These are phyloP conservation scores for Lepidium campestre DNA, from an alignment of 441 rosid species.

Conservation along the genomic window DNA sequence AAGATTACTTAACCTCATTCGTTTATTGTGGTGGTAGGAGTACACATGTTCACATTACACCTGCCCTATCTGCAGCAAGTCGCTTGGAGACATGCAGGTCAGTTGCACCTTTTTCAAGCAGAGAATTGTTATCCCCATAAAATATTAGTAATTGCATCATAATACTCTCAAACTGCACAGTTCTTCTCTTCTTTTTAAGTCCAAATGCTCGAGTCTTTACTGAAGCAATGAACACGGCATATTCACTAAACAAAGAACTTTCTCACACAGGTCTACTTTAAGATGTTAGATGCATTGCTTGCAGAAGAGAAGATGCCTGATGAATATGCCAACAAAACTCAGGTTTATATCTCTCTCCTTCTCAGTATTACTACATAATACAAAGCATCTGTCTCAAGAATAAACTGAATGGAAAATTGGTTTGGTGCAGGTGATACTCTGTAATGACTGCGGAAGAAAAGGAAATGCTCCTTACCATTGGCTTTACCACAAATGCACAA, in stretches of 20 bases:
- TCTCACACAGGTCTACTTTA: slow-evolving; percentile 62
- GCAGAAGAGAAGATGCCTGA: slow-evolving; percentile 76
- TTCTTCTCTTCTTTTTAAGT: not conserved
- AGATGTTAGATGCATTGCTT: slow-evolving; percentile 76
- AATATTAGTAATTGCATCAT: not conserved
- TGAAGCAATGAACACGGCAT: not conserved
- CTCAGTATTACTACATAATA: not conserved
- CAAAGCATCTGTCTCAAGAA: not conserved
- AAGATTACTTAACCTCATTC: not conserved
- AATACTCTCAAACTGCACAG: not conserved
- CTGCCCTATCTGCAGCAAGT: slow-evolving; percentile 95
- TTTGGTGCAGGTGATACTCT: slow-evolving; percentile 49
- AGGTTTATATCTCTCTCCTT: slow-evolving; percentile 41
- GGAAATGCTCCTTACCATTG: slow-evolving; percentile 74
- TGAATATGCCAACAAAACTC: slow-evolving; percentile 57
- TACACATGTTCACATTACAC: slow-evolving; percentile 74
- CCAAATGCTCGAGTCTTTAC: not conserved
- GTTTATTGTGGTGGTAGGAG: slow-evolving; percentile 46
- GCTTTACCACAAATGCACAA: slow-evolving; percentile 73
- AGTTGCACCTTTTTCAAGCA: slow-evolving; percentile 23
- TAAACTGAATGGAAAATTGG: not conserved
- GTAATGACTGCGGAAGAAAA: slow-evolving; percentile 86
- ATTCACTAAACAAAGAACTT: slow-evolving; percentile 4
- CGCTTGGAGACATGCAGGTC: slow-evolving; percentile 97
- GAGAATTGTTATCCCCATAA: not conserved